Percentiles rank a stretch among this genome's conserved stretches.
These are phyloP conservation scores for Globisporangium mamillatum DNA, from an alignment of 352 stramenopile genomes.

Conservation along the genomic window DNA sequence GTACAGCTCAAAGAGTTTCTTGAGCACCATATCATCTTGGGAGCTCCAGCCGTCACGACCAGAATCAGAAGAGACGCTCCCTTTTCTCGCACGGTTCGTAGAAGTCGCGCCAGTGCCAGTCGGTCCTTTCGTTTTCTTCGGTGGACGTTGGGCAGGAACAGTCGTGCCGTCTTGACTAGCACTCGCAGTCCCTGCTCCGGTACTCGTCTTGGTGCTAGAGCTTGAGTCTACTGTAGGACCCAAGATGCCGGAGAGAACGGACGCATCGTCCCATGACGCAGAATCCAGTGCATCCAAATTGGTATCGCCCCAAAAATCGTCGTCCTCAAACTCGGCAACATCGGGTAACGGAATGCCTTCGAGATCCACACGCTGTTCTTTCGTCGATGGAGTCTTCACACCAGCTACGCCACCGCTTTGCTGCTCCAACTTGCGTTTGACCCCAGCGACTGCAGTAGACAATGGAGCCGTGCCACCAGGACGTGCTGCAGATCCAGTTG, in stretches of 20 bases:
- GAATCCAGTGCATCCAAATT: constrained; percentile 85
- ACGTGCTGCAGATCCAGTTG: constrained; percentile 14
- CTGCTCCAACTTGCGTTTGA: constrained; percentile 76
- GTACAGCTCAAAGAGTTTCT: constrained; percentile 85
- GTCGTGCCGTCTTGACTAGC: constrained; percentile 22
- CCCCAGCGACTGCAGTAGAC: constrained; percentile 18
- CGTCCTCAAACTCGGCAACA: constrained; percentile 72
- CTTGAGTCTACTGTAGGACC: constrained; percentile 31
- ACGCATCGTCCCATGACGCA: constrained; percentile 76
- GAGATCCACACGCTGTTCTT: constrained; percentile 74
- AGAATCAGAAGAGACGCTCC: constrained; percentile 55
- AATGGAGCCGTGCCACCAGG: constrained; percentile 11
- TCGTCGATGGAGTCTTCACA: constrained; percentile 26
- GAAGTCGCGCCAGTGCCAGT: constrained; percentile 21
- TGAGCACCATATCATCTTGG: constrained; percentile 75
- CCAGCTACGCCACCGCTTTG: constrained; percentile 16
- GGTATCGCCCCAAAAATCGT: constrained; percentile 85
- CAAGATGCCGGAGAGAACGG: constrained; percentile 67
- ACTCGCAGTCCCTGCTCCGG: constrained; percentile 15
- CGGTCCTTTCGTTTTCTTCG: constrained; percentile 64
- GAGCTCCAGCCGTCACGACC: constrained; percentile 61
- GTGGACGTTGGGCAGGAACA: constrained; percentile 17
- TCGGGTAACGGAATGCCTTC: constrained; percentile 75
- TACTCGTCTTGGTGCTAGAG: constrained; percentile 19
- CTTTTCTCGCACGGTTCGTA: constrained; percentile 40